phyloP scores from a whole-genome alignment of 257 asterid genomes.

The Capsicum baccatum region DNA sequence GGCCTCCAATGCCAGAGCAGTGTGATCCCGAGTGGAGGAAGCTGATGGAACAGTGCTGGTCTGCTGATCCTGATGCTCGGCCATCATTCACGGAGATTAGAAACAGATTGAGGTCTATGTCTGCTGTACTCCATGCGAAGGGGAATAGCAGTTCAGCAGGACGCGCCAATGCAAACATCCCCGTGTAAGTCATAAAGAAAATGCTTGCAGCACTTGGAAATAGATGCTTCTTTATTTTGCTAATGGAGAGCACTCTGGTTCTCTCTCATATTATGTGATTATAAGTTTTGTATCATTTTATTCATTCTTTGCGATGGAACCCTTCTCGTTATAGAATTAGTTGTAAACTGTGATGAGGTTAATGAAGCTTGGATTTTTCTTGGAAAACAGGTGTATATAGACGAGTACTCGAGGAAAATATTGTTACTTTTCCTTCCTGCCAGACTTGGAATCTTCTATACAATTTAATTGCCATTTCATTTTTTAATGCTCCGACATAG shows the following conservation, averaged over 20 bases:
- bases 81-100: slow-evolving; percentile 82
- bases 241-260: slow-evolving; percentile 3
- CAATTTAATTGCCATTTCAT: background rate
- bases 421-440: background rate
- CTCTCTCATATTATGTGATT: slow-evolving; percentile 15
- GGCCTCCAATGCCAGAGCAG: slow-evolving; percentile 67
- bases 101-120: slow-evolving; percentile 58
- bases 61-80: slow-evolving; percentile 55
- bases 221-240: background rate
- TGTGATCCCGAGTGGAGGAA: slow-evolving; percentile 73
- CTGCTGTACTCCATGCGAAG: slow-evolving; percentile 47
- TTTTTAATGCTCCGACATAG: background rate
- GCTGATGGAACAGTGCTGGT: slow-evolving; percentile 81
- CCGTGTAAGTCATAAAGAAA: slow-evolving; percentile 39
- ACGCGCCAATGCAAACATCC: slow-evolving; percentile 40
- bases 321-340: background rate
- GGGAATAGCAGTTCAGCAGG: slow-evolving; percentile 32
- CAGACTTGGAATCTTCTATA: slow-evolving; percentile 14
- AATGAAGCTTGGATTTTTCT: background rate
- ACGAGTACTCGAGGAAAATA: background rate
- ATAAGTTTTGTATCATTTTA: slow-evolving; percentile 24
- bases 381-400: slow-evolving; percentile 23
- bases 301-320: slow-evolving; percentile 18
- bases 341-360: slow-evolving; percentile 15
- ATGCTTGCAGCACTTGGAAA: slow-evolving; percentile 1